phyloP scores from a whole-genome alignment of 129 eudicot genomes.

The Helianthus tuberosus region DNA sequence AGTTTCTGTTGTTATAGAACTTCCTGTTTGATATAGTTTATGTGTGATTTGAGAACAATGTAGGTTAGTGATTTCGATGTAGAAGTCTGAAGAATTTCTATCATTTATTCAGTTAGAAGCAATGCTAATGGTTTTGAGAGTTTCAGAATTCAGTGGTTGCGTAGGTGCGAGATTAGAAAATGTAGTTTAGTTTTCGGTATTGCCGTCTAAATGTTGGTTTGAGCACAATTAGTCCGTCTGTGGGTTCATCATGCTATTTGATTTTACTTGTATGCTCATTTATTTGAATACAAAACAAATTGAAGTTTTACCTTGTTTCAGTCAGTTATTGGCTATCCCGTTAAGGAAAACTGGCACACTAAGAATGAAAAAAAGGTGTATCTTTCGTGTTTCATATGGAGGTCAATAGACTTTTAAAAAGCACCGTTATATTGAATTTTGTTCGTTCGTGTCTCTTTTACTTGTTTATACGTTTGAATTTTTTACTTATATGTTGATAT shows the following conservation, averaged over 20 bases:
- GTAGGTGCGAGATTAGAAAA: slow-evolving; percentile 10
- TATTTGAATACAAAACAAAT: not conserved
- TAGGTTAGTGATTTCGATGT: not conserved
- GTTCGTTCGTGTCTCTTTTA: too few species aligned
- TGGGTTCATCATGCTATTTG: not conserved
- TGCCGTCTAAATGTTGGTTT: too few species aligned
- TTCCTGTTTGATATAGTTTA: too few species aligned
- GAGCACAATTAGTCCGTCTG: not conserved
- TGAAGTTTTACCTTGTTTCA: slow-evolving; percentile 6
- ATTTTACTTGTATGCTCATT: slow-evolving; percentile 1
- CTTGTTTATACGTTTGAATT: too few species aligned
- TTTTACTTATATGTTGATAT: too few species aligned
- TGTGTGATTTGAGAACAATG: slow-evolving; percentile 23
- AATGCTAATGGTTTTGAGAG: not conserved
- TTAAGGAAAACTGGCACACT: slow-evolving; percentile 8
- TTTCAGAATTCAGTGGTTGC: not conserved
- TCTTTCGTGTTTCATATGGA: not conserved
- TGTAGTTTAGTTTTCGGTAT: not conserved
- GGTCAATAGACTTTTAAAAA: not conserved
- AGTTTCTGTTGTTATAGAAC: too few species aligned
- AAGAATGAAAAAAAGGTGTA: not conserved
- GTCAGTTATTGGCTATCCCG: not conserved
- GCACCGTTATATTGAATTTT: too few species aligned
- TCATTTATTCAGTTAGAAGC: not conserved
- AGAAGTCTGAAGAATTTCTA: slow-evolving; percentile 5